Percentiles rank a stretch among this genome's conserved stretches.
Evolutionary conservation across 495 filamentous ascomycete genomes (phyloP).

Genomic region (Podospora conica): DNA sequence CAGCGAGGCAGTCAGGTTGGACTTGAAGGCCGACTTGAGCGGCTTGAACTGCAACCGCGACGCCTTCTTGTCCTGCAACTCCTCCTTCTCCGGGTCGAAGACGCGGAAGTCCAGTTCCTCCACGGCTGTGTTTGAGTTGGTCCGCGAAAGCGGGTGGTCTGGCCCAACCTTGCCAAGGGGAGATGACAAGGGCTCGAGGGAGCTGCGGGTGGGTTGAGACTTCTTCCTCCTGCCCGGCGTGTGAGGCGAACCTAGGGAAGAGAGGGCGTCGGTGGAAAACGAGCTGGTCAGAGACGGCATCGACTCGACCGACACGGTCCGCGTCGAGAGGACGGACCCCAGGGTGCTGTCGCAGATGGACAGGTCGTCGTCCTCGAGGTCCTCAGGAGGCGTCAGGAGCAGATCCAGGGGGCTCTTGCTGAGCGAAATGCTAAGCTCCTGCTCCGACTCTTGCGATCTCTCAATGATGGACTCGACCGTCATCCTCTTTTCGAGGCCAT

Average conservation of each 20-base stretch:
- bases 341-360: constrained; percentile 40
- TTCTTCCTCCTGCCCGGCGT: constrained; percentile 32
- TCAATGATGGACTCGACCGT: constrained; percentile 47
- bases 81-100: constrained; percentile 26
- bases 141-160: constrained; percentile 43
- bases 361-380: constrained; percentile 43
- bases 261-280: constrained; percentile 32
- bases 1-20: constrained; percentile 89
- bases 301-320: constrained; percentile 43
- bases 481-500: constrained; percentile 31
- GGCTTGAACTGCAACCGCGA: constrained; percentile 30
- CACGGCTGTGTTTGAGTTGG: constrained; percentile 20
- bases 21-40: constrained; percentile 66
- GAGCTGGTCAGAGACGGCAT: constrained; percentile 43
- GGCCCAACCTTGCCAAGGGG: constrained; percentile 31
- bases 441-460: constrained; percentile 44
- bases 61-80: constrained; percentile 31
- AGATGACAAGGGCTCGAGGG: constrained; percentile 39
- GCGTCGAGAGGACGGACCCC: constrained; percentile 36
- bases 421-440: constrained; percentile 41
- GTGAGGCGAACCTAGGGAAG: constrained; percentile 35
- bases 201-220: constrained; percentile 34
- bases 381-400: constrained; percentile 50
- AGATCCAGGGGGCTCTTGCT: constrained; percentile 47
- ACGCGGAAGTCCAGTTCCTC: constrained; percentile 44